These are phyloP conservation scores for Magnusiomyces suaveolens DNA, from an alignment of 1,139 yeast species.

Conservation along the genomic window DNA sequence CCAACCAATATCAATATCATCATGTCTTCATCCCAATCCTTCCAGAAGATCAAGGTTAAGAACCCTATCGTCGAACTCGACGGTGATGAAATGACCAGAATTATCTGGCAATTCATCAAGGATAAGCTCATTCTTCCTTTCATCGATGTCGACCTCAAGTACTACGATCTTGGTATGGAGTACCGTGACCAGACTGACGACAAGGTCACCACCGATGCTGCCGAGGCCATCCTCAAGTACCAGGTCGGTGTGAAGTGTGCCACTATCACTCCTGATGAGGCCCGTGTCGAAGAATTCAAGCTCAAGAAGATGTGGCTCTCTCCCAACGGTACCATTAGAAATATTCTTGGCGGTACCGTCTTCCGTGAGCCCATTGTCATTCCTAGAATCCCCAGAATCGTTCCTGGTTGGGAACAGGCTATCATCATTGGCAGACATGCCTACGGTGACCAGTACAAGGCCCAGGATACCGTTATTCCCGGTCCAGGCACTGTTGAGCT, in stretches of 20 bases:
- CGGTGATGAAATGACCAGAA: conserved; percentile 94
- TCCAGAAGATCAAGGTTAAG: conserved; percentile 61
- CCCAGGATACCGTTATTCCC: conserved; percentile 73
- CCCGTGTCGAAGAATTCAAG: conserved; percentile 78
- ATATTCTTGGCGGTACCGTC: conserved; percentile 90
- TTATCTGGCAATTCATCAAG: conserved; percentile 81
- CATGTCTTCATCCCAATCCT: conserved; percentile 17
- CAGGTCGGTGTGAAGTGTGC: conserved; percentile 96
- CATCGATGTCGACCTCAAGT: conserved; percentile 78
- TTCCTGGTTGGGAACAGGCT: conserved; percentile 91
- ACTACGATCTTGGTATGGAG: conserved; percentile 81
- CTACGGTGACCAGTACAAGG: conserved; percentile 93
- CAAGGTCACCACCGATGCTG: conserved; percentile 80
- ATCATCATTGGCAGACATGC: conserved; percentile 96
- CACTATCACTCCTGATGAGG: conserved; percentile 97
- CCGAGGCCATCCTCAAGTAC: conserved; percentile 77
- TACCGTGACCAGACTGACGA: conserved; percentile 82
- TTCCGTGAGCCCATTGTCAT: conserved; percentile 95
- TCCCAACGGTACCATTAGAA: conserved; percentile 94
- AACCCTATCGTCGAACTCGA: conserved; percentile 92
- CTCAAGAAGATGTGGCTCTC: conserved; percentile 96
- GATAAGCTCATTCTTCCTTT: conserved; percentile 70
- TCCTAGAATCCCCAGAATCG: conserved; percentile 76
- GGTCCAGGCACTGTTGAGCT: conserved; percentile 71
- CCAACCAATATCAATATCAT: too few species aligned